These are phyloP conservation scores for Leishmania major DNA, from an alignment of 208 protist species.

Conservation along the genomic window DNA sequence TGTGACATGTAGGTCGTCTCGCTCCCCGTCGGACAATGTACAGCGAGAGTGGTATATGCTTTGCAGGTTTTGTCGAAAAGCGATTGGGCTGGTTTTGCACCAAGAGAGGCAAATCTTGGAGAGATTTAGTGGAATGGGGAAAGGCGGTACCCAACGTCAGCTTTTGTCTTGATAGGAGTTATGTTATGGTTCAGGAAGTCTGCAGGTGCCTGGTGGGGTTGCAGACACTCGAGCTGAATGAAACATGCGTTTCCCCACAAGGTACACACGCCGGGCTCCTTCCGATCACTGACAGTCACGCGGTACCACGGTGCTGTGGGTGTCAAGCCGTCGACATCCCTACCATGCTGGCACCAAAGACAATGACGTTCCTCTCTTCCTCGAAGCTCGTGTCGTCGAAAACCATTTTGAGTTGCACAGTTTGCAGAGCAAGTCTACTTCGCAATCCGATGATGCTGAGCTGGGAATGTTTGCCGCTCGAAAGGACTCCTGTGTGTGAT, in stretches of 20 bases:
- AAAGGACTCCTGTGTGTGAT: neutral
- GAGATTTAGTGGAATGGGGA: slow-evolving; percentile 15
- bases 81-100: slow-evolving; percentile 9
- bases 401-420: neutral
- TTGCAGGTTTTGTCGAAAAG: slow-evolving; percentile 23
- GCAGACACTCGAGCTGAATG: slow-evolving; percentile 24
- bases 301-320: slow-evolving; percentile 20
- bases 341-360: slow-evolving; percentile 31
- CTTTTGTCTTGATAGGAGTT: slow-evolving; percentile 22
- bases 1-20: slow-evolving; percentile 13
- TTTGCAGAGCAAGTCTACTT: neutral
- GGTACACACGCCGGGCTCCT: slow-evolving; percentile 23
- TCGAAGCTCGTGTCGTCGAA: neutral
- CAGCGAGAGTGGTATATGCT: slow-evolving; percentile 20
- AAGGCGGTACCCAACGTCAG: slow-evolving; percentile 23
- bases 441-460: neutral
- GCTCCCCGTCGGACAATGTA: slow-evolving; percentile 24
- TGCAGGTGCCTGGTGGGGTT: slow-evolving; percentile 15
- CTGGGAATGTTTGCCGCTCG: no score
- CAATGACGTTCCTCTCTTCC: slow-evolving; percentile 15
- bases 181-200: slow-evolving; percentile 16
- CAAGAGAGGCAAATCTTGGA: slow-evolving; percentile 23
- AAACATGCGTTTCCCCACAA: slow-evolving; percentile 33
- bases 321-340: slow-evolving; percentile 29
- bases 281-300: slow-evolving; percentile 27